Percentiles rank a stretch among this genome's conserved stretches.
Conservation (phyloP, 2,329 filamentous ascomycete genomes). For the Aspergillus ochraceus region DNA sequence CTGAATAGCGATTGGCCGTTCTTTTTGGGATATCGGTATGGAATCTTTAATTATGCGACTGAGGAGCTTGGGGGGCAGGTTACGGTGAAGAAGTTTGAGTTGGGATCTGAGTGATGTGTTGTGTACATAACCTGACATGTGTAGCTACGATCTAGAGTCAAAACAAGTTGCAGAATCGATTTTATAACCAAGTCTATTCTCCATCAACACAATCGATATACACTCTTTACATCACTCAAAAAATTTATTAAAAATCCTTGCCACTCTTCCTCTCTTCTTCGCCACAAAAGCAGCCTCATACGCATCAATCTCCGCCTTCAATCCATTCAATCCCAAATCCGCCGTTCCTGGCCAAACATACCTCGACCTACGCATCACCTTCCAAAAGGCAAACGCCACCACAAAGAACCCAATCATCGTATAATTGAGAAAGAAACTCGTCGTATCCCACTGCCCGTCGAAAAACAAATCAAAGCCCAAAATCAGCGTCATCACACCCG, state of each 20-base stretch:
- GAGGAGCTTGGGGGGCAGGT: conserved; percentile 43
- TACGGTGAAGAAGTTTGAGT: conserved; percentile 13
- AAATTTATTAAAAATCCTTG: conserved; percentile 2
- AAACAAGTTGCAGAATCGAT: too few species aligned
- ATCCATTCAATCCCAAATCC: conserved; percentile 48
- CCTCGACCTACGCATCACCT: conserved; percentile 62
- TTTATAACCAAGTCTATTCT: too few species aligned
- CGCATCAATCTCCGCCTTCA: conserved; percentile 28
- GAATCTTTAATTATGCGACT: conserved; percentile 53
- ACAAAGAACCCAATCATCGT: conserved; percentile 65
- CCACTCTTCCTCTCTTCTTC: conserved; percentile 1
- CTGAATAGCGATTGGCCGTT: conserved; percentile 48
- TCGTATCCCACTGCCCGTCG: conserved; percentile 61
- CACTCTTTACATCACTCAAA: conserved; percentile 6
- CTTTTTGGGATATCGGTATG: conserved; percentile 53
- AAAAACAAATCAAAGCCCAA: conserved; percentile 73
- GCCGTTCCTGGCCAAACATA: conserved; percentile 56
- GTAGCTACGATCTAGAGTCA: too few species aligned
- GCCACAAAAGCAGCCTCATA: conserved; percentile 19
- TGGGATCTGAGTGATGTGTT: not conserved
- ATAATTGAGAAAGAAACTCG: conserved; percentile 71
- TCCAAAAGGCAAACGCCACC: conserved; percentile 66
- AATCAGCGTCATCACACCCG: conserved; percentile 67
- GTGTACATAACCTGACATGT: too few species aligned
- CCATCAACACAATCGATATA: too few species aligned